These are phyloP conservation scores for Oryza punctata DNA, from an alignment of 176 grass and related monocot genomes.

Conservation along the genomic window DNA sequence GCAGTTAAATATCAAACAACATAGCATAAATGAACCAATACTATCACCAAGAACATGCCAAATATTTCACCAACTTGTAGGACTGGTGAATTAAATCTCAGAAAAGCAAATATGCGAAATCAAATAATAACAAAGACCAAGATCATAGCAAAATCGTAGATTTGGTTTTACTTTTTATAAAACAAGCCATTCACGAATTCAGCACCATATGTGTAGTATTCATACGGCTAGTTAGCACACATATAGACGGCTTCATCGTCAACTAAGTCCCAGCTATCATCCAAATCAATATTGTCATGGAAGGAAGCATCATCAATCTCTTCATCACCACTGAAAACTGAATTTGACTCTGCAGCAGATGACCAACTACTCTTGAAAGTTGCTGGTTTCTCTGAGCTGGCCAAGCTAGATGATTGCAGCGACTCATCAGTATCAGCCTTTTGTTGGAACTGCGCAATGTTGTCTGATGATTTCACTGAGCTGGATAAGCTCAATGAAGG, in stretches of 20 bases:
- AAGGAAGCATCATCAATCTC: slow-evolving; percentile 12
- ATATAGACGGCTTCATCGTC: background rate
- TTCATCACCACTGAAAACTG: background rate
- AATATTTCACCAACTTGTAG: too few species aligned
- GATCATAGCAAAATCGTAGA: too few species aligned
- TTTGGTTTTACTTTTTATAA: too few species aligned
- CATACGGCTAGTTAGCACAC: background rate
- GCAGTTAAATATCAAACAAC: too few species aligned
- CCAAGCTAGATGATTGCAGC: slow-evolving; percentile 25
- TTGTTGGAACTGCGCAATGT: too few species aligned
- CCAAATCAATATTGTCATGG: background rate
- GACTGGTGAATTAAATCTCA: too few species aligned
- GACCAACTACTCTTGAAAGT: slow-evolving; percentile 22
- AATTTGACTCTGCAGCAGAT: slow-evolving; percentile 10
- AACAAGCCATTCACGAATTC: too few species aligned
- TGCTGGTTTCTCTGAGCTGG: slow-evolving; percentile 16
- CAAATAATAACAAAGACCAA: too few species aligned
- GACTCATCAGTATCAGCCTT: background rate
- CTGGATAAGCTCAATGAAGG: slow-evolving; percentile 29
- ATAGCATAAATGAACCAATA: too few species aligned
- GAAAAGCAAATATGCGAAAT: too few species aligned
- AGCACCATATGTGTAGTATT: background rate
- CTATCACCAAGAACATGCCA: too few species aligned
- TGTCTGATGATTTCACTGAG: slow-evolving; percentile 6
- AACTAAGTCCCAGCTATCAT: slow-evolving; percentile 41